These are phyloP conservation scores for Stagonosporopsis vannaccii DNA, from an alignment of 2,329 filamentous ascomycete species.

Conservation along the genomic window DNA sequence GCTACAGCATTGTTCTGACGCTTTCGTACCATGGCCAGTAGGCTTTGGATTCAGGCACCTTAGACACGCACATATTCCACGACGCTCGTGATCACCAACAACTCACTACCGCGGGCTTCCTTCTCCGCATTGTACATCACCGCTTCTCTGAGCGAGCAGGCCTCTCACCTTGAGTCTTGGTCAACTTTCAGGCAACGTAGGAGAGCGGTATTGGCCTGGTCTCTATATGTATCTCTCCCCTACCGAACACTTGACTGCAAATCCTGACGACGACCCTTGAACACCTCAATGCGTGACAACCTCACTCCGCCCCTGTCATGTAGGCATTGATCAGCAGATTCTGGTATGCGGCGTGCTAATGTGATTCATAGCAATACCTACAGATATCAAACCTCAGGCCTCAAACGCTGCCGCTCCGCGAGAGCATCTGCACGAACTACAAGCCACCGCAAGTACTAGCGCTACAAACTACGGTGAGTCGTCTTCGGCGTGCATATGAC, in stretches of 20 bases:
- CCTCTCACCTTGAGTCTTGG: constrained; percentile 8
- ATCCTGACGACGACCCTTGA: background rate
- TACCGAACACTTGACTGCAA: background rate
- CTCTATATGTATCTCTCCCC: background rate
- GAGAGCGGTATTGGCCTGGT: background rate
- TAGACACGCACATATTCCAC: background rate
- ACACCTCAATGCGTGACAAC: background rate
- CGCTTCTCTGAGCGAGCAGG: constrained; percentile 1
- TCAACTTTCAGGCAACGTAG: constrained; percentile 11
- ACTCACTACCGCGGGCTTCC: background rate
- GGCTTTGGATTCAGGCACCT: background rate
- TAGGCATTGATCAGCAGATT: background rate
- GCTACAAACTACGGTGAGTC: constrained; percentile 3
- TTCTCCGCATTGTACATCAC: background rate
- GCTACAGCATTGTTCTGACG: background rate
- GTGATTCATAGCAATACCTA: background rate
- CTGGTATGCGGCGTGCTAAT: background rate
- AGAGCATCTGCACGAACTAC: background rate
- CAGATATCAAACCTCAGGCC: background rate
- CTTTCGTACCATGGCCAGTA: background rate
- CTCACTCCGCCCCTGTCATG: background rate
- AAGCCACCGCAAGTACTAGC: background rate
- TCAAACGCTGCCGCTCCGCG: background rate
- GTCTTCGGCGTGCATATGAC: background rate
- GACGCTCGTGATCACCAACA: background rate